Evolutionary conservation across 371 early-diverging fungal genomes (phyloP).

Genomic region (Capillidium rhysosporum): DNA sequence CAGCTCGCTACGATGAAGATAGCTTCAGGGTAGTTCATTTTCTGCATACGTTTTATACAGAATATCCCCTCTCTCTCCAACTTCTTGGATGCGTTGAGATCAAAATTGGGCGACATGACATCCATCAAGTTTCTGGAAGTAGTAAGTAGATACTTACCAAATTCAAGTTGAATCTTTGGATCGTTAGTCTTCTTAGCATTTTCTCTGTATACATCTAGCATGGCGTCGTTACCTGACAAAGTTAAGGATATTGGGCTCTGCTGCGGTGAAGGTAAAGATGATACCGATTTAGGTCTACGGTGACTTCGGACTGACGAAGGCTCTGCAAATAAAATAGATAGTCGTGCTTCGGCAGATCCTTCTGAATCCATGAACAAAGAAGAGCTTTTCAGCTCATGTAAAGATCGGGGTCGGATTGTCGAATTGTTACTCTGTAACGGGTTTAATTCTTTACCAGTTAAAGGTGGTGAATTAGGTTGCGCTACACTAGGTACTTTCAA

Average conservation of each 20-base stretch:
- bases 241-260: neutral
- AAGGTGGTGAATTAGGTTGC: neutral
- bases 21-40: conserved; percentile 42
- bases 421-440: neutral
- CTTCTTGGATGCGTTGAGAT: neutral
- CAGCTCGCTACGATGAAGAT: conserved; percentile 41
- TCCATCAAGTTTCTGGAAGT: neutral
- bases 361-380: neutral
- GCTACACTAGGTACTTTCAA: neutral
- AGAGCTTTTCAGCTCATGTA: conserved; percentile 1
- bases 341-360: neutral
- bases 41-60: conserved; percentile 46
- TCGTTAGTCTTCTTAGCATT: conserved; percentile 19
- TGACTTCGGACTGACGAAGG: neutral
- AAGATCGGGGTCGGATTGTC: neutral
- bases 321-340: neutral
- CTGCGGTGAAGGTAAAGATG: neutral
- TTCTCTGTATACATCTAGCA: conserved; percentile 20
- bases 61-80: conserved; percentile 14
- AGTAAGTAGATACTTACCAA: conserved; percentile 1
- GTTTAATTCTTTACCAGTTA: neutral
- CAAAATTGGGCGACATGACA: neutral
- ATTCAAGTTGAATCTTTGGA: conserved; percentile 4
- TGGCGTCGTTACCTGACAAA: neutral
- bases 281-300: neutral